Base-by-base conservation (phyloP, 345 rosid species). In the Arabidopsis arenosa region DNA sequence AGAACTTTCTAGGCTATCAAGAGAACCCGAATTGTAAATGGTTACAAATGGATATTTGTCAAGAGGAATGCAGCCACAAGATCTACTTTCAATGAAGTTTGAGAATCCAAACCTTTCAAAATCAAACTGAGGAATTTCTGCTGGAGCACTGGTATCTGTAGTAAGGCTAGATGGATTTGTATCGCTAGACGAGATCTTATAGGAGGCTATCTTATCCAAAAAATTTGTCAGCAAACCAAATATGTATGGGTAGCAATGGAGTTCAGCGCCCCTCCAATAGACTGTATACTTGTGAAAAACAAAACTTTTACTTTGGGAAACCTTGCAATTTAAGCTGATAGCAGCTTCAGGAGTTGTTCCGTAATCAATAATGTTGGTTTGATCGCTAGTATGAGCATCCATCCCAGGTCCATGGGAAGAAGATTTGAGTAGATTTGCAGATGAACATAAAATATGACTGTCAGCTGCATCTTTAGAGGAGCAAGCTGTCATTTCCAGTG, bases 201-300 rank as follows among this genome's bases (percentile, higher is more conserved):
- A 76, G 53, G 84, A 75, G 70, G 83, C 74, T 68, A 93, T 66
- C 79, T 76, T 84, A 59, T 85, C 82, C 75, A 75, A 67, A 77
- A 91, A 85, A 30, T 85, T 84, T 59, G 68, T 65, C 82, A 93
- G 68, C 77, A 85, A 59, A 49, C 89, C 84, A 60, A 88, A 51
- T 76, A 88, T 75, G 82, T 62, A 66, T 45, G 97, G 98, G 68
- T 86, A 85, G 84, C 93, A 90, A 84, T 93, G 98, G 73, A 93
- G 75, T 70, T 93, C 93, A 69, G 85, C 86, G 78, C 89, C 81
- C 63, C 55, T 87, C 85, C 93, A 84, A 81, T 54, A 54, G 76
- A 91, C 44, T 14, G 77, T 75, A 75, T 73, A 82, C 68, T 81
- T 83, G 63, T 83, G 80, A 66, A 18, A 74, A 79, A 67, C 51